Base-by-base conservation (phyloP, 2,329 filamentous ascomycete genomes). In the Huntiella moniliformis region DNA sequence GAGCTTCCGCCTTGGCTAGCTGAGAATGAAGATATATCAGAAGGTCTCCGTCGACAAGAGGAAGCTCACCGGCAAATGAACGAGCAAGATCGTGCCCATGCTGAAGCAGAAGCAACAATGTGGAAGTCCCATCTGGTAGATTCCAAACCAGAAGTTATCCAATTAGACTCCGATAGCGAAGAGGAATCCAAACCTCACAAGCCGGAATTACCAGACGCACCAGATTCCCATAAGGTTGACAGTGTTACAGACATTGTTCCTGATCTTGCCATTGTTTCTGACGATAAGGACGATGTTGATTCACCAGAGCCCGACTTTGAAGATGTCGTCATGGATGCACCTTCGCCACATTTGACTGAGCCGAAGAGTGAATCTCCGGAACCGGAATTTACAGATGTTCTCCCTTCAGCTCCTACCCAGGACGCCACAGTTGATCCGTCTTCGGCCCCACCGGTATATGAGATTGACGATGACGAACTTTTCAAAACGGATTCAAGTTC, bases 1-100 rank as follows among this genome's bases (percentile, higher is more conserved):
- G 78, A 79, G 0, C 56, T 88, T 5, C 83, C 83, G 1, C 83
- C 83, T 1, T 91, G 83, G 83, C 71, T 91, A 55, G 62, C 64
- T 2, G 71, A 76, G 51, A 61, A 75, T 4, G 67, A 69, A 2
- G 81, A 86, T 48, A 75, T 87, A 31, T 68, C 79, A 50, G 70
- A 78, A 42, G 68, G 70, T 18, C 60, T 77, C 50, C 73, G 70
- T 53, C 70, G 73, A 47, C 72, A 76, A 60, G 70, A 62, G 52
- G 71, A 63, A 54, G 66, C 59, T 41, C 73, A 79, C 42, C 61
- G 50, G 15, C 69, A 74, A 47, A 74, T 81, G 47, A 75, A 79
- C 47, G 77, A 78, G 15, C 71, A 79, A 48, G 73, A 81, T 53
- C 61, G 69, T 18, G 67, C 72, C 42, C 65, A 67, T 47, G 69